Evolutionary conservation across 306 rosid species (phyloP), one percentile per base, ranked within the genome.

Genomic region (Astragalus membranaceus): DNA sequence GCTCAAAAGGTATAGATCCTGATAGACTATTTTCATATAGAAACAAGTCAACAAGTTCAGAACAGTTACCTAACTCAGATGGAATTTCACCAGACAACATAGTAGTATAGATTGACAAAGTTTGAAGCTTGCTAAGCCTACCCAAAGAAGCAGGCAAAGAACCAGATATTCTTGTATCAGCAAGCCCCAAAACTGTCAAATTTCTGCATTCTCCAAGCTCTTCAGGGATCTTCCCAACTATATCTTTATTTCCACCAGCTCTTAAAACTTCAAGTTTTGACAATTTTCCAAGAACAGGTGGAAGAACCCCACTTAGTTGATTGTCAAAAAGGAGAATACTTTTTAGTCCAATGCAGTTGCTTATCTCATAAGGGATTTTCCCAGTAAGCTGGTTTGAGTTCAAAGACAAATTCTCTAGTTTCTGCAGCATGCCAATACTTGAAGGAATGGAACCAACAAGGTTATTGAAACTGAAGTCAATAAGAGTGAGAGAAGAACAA

Each of bases 61-160:
- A 88, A 75, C 97, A 94, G 76, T 88, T 85, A 81, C 98, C 96
- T 83, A 90, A 63, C 70, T 87, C 96, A 0, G 80, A 48, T n/a
- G 98, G 98, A 46, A 94, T 94, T 47, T 88, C 98, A 57, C 97
- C 95, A 39, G 96, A 90, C 47, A 90, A 26, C 98, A 90, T 90
- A 6, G 98, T 87, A 20, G 97, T 94, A 71, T 94, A 94, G 36
- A 94, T 85, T 7, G 96, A 90, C 82, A 94, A 53, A 11, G 89
- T 88, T 57, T 83, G 88, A 80, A 94, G 95, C 81, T 77, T 88
- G 3, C 39, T 70, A 8, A 94, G 89, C 54, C n/a, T 50, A 6
- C 97, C 97, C 71, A 94, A 73, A 10, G 98, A 90, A 64, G 74
- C 82, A 39, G 98, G 96, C 67, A 94, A 80, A 60, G 83, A 73